A percentile compares a stretch with the other conserved stretches of the same genome.
Conservation (phyloP, 768 basidiomycete genomes). For the Macrolepiota albuminosa region DNA sequence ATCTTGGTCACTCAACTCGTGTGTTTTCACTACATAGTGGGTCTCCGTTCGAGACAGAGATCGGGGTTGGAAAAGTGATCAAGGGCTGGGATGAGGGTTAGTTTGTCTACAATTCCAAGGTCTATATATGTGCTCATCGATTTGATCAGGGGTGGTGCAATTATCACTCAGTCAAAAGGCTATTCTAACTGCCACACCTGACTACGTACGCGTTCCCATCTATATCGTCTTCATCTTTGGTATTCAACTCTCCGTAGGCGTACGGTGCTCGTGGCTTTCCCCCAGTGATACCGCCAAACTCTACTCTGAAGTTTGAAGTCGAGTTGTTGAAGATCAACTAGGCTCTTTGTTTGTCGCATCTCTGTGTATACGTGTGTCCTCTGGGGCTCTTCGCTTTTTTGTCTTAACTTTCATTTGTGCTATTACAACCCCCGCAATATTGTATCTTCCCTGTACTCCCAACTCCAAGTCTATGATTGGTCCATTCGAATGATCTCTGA, state of each 20-base stretch:
- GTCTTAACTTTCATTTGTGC: constrained; percentile 18
- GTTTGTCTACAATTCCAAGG: constrained; percentile 14
- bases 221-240: background rate
- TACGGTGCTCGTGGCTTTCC: constrained; percentile 75
- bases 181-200: constrained; percentile 58
- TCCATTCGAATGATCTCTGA: background rate
- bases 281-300: constrained; percentile 73
- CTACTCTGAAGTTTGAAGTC: constrained; percentile 77
- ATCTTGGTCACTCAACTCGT: background rate
- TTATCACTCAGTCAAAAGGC: constrained; percentile 78
- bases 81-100: constrained; percentile 88
- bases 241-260: constrained; percentile 36
- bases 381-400: constrained; percentile 13
- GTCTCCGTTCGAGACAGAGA: constrained; percentile 59
- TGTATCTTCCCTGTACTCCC: constrained; percentile 25
- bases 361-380: constrained; percentile 8
- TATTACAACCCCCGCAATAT: constrained; percentile 22
- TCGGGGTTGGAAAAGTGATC: constrained; percentile 81
- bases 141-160: constrained; percentile 61
- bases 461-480: constrained; percentile 10
- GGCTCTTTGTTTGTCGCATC: constrained; percentile 3
- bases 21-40: constrained; percentile 33
- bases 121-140: constrained; percentile 16
- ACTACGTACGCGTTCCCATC: constrained; percentile 53
- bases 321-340: constrained; percentile 71